phyloP scores from a whole-genome alignment of 148 eudicot species.

The Nepenthes gracilis region DNA sequence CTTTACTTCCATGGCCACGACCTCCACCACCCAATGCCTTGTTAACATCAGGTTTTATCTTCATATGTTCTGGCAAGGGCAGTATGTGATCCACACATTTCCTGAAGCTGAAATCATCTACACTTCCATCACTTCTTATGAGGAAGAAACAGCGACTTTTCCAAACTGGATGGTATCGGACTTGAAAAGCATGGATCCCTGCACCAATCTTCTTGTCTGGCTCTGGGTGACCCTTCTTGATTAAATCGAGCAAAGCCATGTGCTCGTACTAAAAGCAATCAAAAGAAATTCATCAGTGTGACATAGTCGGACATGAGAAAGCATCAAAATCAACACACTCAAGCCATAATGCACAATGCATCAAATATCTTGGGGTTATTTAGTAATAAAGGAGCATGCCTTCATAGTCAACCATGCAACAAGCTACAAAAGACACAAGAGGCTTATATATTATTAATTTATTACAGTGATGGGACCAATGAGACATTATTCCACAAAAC shows the following conservation, averaged over 20 bases:
- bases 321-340: too few relatives aligned
- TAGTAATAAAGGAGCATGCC: too few relatives aligned
- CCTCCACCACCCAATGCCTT: slow-evolving; percentile 40
- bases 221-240: slow-evolving; percentile 71
- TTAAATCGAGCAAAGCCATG: slow-evolving; percentile 54
- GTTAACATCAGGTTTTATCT: slow-evolving; percentile 48
- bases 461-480: too few relatives aligned
- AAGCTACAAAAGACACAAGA: too few relatives aligned
- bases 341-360: too few relatives aligned
- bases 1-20: slow-evolving; percentile 10
- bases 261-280: slow-evolving; percentile 52
- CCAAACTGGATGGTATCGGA: slow-evolving; percentile 61
- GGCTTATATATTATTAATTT: too few relatives aligned
- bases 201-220: slow-evolving; percentile 71
- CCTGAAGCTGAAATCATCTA: slow-evolving; percentile 92
- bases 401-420: too few relatives aligned
- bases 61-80: slow-evolving; percentile 89
- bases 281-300: too few relatives aligned
- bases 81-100: slow-evolving; percentile 88
- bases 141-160: slow-evolving; percentile 84
- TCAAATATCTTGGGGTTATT: too few relatives aligned
- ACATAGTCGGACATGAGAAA: too few relatives aligned
- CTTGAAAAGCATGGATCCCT: slow-evolving; percentile 60
- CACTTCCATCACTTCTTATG: slow-evolving; percentile 49
- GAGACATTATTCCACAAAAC: too few relatives aligned